Evolutionary conservation across 306 rosid species (phyloP).

Genomic region (Prinsepia uniflora): DNA sequence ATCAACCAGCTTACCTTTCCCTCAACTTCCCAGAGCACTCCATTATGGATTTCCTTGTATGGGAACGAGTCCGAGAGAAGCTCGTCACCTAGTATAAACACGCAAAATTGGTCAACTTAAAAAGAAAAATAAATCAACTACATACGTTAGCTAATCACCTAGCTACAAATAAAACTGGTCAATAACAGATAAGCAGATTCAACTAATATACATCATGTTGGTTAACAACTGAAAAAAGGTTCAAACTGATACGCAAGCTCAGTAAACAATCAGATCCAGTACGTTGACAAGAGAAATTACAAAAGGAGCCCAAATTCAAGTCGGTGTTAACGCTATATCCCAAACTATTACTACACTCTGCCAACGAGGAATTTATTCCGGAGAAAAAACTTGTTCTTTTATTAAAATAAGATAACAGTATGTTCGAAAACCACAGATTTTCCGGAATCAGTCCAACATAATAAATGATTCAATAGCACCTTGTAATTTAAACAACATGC

Average conservation of each 20-base stretch:
- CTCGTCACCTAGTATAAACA: constrained; percentile 55
- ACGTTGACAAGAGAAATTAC: no score
- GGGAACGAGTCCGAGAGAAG: constrained; percentile 80
- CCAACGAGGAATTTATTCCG: no score
- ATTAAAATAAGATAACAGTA: no score
- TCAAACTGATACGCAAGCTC: no score
- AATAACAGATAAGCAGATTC: background rate
- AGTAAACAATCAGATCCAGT: no score
- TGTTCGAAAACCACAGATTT: no score
- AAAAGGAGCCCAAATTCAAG: no score
- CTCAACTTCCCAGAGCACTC: constrained; percentile 75
- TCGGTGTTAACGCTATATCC: no score
- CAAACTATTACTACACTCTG: no score
- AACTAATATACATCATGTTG: background rate
- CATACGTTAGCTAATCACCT: background rate
- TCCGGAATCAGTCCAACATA: no score
- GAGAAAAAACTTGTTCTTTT: no score
- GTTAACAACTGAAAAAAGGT: no score
- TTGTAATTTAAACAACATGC: background rate
- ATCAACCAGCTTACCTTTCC: constrained; percentile 55
- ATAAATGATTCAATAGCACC: background rate
- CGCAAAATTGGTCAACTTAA: background rate
- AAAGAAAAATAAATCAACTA: background rate
- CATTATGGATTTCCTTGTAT: constrained; percentile 63
- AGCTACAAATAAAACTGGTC: background rate